phyloP scores from a whole-genome alignment of 2,329 filamentous ascomycete species.

The Clonostachys sp. region DNA sequence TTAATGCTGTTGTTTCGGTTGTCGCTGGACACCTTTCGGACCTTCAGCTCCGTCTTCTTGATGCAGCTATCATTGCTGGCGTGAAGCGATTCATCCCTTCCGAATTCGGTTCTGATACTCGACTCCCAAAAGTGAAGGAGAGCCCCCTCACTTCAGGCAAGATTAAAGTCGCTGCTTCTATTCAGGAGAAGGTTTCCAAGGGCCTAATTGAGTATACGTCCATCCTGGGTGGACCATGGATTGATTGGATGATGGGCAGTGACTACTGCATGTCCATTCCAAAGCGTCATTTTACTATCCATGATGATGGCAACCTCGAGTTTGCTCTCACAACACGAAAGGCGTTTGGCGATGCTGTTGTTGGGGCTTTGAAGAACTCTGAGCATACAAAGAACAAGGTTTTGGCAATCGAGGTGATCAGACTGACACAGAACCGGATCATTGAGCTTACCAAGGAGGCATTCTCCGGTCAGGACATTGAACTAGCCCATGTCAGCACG shows the following conservation, averaged over 20 bases:
- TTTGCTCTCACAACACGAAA: slow-evolving; percentile 44
- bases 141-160: slow-evolving; percentile 52
- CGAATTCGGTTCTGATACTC: slow-evolving; percentile 42
- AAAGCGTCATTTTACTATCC: background rate
- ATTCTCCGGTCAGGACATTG: slow-evolving; percentile 39
- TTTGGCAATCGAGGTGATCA: slow-evolving; percentile 38
- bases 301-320: slow-evolving; percentile 41
- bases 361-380: slow-evolving; percentile 39
- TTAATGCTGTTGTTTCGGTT: slow-evolving; percentile 48
- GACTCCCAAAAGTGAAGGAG: slow-evolving; percentile 18
- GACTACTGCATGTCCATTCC: background rate
- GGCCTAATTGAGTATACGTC: background rate
- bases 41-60: slow-evolving; percentile 36
- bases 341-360: slow-evolving; percentile 40
- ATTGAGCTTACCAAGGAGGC: slow-evolving; percentile 40
- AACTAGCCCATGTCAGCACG: slow-evolving; percentile 23
- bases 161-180: slow-evolving; percentile 27
- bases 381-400: slow-evolving; percentile 47
- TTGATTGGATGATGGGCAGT: background rate
- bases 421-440: slow-evolving; percentile 38
- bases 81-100: slow-evolving; percentile 59
- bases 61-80: slow-evolving; percentile 54
- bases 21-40: slow-evolving; percentile 30
- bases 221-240: background rate
- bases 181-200: slow-evolving; percentile 28